Percentiles rank a stretch among this genome's conserved stretches.
Conservation (phyloP, 2,329 filamentous ascomycete genomes). For the Pseudogymnoascus destructans region DNA sequence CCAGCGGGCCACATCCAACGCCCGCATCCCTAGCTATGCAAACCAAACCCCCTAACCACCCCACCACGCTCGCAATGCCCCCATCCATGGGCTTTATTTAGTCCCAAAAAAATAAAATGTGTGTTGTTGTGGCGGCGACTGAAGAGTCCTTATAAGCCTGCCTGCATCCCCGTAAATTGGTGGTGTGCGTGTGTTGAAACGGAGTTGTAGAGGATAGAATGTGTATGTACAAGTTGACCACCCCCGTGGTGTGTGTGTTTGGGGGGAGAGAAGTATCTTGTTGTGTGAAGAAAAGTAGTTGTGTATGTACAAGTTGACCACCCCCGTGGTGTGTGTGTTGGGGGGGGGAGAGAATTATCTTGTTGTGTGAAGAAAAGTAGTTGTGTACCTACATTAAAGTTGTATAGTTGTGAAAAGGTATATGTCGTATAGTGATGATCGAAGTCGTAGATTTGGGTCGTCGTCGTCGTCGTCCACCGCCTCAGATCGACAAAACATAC, state of each 20-base stretch:
- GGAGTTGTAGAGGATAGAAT: no score
- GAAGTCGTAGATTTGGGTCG: background rate
- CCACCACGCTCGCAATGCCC: background rate
- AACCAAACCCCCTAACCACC: background rate
- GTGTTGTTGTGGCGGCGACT: background rate
- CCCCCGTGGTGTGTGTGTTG: background rate
- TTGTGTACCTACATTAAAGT: background rate
- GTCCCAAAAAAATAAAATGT: background rate
- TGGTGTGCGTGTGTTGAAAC: no score
- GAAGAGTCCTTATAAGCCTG: background rate
- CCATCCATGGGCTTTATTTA: background rate
- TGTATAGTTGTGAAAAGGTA: background rate
- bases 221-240: background rate
- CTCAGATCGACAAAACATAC: slow-evolving; percentile 60
- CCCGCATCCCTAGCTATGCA: background rate
- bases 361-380: background rate
- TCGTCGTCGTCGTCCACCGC: background rate
- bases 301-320: background rate
- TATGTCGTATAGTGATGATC: background rate
- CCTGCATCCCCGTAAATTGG: background rate
- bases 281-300: no score
- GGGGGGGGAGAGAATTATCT: background rate
- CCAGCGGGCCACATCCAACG: background rate
- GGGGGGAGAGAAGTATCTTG: background rate
- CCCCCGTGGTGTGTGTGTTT: background rate